Percentiles rank a stretch among this genome's conserved stretches.
Conservation (phyloP, 1,284 basidiomycete genomes). For the Pulveroboletus sp. region DNA sequence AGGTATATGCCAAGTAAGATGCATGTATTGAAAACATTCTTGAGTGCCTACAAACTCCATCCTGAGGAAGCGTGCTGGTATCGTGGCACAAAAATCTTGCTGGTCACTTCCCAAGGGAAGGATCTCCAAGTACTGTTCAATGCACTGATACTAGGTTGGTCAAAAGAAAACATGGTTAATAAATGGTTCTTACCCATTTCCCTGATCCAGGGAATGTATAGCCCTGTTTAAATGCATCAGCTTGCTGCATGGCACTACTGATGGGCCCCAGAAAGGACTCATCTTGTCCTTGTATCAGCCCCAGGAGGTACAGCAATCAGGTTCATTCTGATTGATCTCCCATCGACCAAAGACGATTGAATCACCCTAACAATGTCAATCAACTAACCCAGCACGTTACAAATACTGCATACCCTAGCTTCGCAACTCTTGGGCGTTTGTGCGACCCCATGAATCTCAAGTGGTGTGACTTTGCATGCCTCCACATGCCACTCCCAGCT, state of each 20-base stretch:
- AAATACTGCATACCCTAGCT: constrained; percentile 14
- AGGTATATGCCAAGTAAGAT: neutral
- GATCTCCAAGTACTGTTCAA: constrained; percentile 22
- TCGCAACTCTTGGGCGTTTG: constrained; percentile 24
- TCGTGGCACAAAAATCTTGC: constrained; percentile 29
- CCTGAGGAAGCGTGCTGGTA: constrained; percentile 14
- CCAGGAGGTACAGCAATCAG: constrained; percentile 25
- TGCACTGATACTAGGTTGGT: neutral
- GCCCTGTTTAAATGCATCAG: constrained; percentile 10
- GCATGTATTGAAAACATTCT: constrained; percentile 17
- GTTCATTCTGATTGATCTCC: constrained; percentile 20
- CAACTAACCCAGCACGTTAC: neutral
- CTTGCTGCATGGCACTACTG: too few relatives aligned
- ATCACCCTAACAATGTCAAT: too few relatives aligned
- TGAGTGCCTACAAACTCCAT: constrained; percentile 20
- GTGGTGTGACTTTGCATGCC: constrained; percentile 21
- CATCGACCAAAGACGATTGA: neutral
- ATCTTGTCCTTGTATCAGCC: constrained; percentile 18
- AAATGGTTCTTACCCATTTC: constrained; percentile 8
- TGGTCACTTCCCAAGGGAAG: constrained; percentile 21
- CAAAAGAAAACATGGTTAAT: neutral
- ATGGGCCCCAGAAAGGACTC: neutral
- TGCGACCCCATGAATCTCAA: constrained; percentile 24
- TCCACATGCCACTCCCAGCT: constrained; percentile 13
- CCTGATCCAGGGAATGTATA: constrained; percentile 26